Evolutionary conservation across 768 basidiomycete genomes (phyloP).

Genomic region (Chlorophyllum brunneum): DNA sequence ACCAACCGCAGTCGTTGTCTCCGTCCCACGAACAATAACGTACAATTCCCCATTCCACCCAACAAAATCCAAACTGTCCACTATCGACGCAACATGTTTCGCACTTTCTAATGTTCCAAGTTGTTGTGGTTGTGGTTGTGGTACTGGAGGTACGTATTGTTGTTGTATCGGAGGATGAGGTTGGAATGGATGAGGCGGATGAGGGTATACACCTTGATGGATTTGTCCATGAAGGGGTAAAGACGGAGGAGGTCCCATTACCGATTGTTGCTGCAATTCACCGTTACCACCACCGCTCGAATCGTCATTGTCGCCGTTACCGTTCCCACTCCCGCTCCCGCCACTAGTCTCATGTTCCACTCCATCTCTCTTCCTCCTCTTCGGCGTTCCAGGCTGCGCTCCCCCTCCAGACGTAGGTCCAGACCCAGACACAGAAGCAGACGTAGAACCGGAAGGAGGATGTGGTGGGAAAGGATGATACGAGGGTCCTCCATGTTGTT

Average conservation of each 20-base stretch:
- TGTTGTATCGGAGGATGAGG: not conserved
- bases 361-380: conserved; percentile 4
- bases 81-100: conserved; percentile 40
- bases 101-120: conserved; percentile 30
- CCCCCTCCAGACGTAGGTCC: not conserved
- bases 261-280: not conserved
- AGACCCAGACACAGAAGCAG: not conserved
- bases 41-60: conserved; percentile 77
- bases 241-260: not conserved
- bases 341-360: conserved; percentile 1
- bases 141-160: not conserved
- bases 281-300: not conserved
- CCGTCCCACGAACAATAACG: conserved; percentile 44
- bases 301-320: not conserved
- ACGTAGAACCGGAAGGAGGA: too few species aligned
- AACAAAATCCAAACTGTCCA: conserved; percentile 58
- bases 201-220: not conserved
- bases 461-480: not conserved
- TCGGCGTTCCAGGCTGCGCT: not conserved
- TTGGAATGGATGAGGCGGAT: not conserved
- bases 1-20: not conserved
- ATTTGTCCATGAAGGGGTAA: not conserved
- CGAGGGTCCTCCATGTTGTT: conserved; percentile 35
- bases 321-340: not conserved
- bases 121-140: not conserved